A percentile compares a stretch with the other conserved stretches of the same genome.
Evolutionary conservation across 2,329 filamentous ascomycete genomes (phyloP).

Genomic region (Chalara sp.): DNA sequence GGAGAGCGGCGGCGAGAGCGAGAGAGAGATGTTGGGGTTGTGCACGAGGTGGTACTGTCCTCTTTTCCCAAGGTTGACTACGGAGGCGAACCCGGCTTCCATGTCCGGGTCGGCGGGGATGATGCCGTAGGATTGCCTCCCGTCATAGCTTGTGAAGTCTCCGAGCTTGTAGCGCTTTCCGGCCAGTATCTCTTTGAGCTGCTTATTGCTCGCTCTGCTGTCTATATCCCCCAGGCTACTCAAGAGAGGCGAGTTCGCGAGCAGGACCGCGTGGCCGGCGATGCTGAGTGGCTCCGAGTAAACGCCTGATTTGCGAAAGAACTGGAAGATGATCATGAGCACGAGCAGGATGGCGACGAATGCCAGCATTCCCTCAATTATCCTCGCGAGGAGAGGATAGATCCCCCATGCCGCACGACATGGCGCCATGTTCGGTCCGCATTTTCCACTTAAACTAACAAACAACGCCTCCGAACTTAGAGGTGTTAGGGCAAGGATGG

Average conservation of each 20-base stretch:
- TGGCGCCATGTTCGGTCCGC: slow-evolving; percentile 2
- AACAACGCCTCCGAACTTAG: slow-evolving; percentile 11
- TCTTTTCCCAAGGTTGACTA: neutral
- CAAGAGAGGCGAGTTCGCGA: slow-evolving; percentile 16
- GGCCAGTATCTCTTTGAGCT: slow-evolving; percentile 5
- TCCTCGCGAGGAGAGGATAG: slow-evolving; percentile 12
- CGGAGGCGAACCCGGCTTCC: slow-evolving; percentile 4
- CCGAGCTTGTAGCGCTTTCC: slow-evolving; percentile 6
- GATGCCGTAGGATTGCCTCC: slow-evolving; percentile 9
- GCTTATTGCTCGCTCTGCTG: slow-evolving; percentile 4
- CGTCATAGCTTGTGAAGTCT: slow-evolving; percentile 4
- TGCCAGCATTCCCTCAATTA: slow-evolving; percentile 17
- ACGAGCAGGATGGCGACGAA: slow-evolving; percentile 15
- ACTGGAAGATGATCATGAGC: slow-evolving; percentile 8
- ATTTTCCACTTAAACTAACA: slow-evolving; percentile 10
- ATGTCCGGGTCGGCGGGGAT: slow-evolving; percentile 8
- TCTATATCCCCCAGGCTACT: slow-evolving; percentile 13
- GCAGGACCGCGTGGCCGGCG: slow-evolving; percentile 13
- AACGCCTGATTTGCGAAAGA: slow-evolving; percentile 15
- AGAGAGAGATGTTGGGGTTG: neutral
- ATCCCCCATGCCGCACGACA: slow-evolving; percentile 13
- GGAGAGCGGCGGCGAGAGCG: no score
- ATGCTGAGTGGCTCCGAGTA: slow-evolving; percentile 20
- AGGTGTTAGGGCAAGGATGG: no score
- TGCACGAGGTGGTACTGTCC: neutral